Percentiles rank a stretch among this genome's conserved stretches.
Evolutionary conservation across 345 rosid genomes (phyloP).

Genomic region (Moringa oleifera): DNA sequence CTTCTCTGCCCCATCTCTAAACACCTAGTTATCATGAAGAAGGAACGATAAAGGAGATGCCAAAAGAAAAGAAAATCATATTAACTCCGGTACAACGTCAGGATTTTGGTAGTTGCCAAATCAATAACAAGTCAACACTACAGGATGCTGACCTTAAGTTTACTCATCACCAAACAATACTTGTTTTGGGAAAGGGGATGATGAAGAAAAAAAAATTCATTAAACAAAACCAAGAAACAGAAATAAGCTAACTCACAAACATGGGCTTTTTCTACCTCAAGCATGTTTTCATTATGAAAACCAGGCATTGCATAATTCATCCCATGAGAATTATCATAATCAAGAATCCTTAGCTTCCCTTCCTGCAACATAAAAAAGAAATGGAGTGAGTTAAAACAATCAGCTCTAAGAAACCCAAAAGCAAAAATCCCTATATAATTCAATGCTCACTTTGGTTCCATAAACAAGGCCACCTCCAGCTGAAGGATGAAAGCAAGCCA

Average conservation of each 20-base stretch:
- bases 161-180: no score
- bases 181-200: no score
- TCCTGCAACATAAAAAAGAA: conserved; percentile 42
- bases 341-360: conserved; percentile 74
- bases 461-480: conserved; percentile 89
- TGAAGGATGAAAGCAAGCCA: conserved; percentile 86
- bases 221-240: no score
- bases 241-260: neutral
- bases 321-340: conserved; percentile 42
- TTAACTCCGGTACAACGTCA: no score
- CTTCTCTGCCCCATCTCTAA: no score
- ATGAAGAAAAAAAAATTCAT: no score
- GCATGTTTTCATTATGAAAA: conserved; percentile 34
- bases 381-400: neutral
- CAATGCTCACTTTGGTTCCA: conserved; percentile 64
- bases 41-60: no score
- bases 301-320: conserved; percentile 22
- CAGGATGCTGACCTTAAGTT: no score
- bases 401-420: conserved; percentile 2
- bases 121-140: no score
- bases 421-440: neutral
- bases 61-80: no score
- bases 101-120: no score
- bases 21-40: no score
- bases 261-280: conserved; percentile 25